These are phyloP conservation scores for Populus deltoides DNA, from an alignment of 345 rosid genomes.

Conservation along the genomic window DNA sequence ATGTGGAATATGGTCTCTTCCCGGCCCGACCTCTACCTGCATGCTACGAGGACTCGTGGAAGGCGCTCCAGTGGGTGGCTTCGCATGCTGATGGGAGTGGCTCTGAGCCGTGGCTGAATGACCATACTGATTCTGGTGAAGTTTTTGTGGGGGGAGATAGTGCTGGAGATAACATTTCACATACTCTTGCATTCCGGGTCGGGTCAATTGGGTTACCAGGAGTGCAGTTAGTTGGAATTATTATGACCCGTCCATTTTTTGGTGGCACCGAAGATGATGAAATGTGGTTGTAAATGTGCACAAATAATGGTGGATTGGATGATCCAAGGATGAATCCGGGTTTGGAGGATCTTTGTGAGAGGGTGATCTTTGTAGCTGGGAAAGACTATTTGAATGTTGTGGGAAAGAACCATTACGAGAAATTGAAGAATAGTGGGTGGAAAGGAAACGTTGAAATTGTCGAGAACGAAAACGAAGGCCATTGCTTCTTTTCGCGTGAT, in stretches of 20 bases:
- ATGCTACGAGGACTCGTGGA: conserved; percentile 49
- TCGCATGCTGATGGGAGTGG: conserved; percentile 32
- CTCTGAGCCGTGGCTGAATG: conserved; percentile 37
- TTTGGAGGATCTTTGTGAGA: background rate
- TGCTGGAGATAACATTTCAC: conserved; percentile 42
- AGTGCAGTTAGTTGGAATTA: conserved; percentile 28
- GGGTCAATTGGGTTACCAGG: conserved; percentile 28
- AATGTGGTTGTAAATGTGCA: conserved; percentile 41
- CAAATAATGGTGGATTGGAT: background rate
- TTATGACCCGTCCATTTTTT: conserved; percentile 45
- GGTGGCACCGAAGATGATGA: conserved; percentile 40
- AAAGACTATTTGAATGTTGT: background rate
- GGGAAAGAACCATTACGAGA: background rate
- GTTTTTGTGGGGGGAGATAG: conserved; percentile 41
- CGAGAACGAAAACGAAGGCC: conserved; percentile 10
- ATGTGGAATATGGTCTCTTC: conserved; percentile 41
- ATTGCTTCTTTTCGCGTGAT: conserved; percentile 8
- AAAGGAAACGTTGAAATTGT: background rate
- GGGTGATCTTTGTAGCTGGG: background rate
- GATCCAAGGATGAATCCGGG: background rate
- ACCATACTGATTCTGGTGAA: conserved; percentile 23
- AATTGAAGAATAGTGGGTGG: background rate
- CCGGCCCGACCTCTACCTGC: conserved; percentile 44
- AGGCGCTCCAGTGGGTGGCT: conserved; percentile 43
- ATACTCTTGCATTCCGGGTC: conserved; percentile 26